These are phyloP conservation scores for Stentor roeselii DNA, from an alignment of 73 alveolate species.

Conservation along the genomic window DNA sequence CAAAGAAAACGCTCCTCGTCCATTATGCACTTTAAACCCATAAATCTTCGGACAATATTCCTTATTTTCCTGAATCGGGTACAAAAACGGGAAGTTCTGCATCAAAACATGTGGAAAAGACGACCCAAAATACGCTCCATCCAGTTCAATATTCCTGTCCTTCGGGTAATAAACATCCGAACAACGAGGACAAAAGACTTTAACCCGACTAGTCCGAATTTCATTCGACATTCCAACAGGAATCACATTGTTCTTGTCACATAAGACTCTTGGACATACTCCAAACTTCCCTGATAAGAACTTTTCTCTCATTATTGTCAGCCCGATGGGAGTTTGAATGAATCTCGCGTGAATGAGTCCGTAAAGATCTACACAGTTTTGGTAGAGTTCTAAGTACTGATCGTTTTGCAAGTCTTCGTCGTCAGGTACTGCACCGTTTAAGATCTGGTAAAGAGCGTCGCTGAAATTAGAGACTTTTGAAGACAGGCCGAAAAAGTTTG, in stretches of 20 bases:
- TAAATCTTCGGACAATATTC: not conserved
- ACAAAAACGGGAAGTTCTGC: conserved; percentile 32
- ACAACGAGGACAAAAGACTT: conserved; percentile 72
- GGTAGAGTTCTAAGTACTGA: conserved; percentile 58
- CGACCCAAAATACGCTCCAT: conserved; percentile 96
- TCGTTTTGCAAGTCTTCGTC: conserved; percentile 85
- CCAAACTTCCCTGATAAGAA: conserved; percentile 78
- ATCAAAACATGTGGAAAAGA: conserved; percentile 75
- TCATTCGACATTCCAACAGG: conserved; percentile 89
- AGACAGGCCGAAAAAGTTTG: conserved; percentile 82
- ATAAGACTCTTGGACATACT: conserved; percentile 85
- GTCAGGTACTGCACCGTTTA: conserved; percentile 77
- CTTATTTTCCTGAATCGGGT: not conserved
- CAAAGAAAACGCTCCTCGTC: too few species aligned
- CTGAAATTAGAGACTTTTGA: conserved; percentile 45
- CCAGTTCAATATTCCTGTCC: conserved; percentile 66
- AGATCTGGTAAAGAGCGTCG: conserved; percentile 73
- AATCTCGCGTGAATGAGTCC: conserved; percentile 88
- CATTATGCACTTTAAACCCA: conserved; percentile 16
- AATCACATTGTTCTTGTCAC: conserved; percentile 79
- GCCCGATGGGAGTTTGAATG: conserved; percentile 76
- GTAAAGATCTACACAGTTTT: conserved; percentile 84
- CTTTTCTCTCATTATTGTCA: conserved; percentile 77
- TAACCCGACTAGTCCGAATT: conserved; percentile 81
- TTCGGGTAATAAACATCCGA: conserved; percentile 70